These are phyloP conservation scores for Ophiostoma sp. DNA, from an alignment of 2,329 filamentous ascomycete species.

Conservation along the genomic window DNA sequence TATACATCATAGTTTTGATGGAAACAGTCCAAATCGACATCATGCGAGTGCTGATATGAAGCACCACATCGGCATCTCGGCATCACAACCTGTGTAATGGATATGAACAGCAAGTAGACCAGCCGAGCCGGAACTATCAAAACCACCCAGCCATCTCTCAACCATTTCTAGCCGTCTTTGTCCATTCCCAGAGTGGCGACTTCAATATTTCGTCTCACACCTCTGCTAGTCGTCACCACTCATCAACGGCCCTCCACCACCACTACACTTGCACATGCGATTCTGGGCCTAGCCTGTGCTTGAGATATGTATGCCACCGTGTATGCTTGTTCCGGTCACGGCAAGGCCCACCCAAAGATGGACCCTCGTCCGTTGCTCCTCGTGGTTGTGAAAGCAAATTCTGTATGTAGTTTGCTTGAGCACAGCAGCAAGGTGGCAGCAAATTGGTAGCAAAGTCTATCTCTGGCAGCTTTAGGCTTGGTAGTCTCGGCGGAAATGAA, in stretches of 20 bases:
- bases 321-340: neutral
- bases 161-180: neutral
- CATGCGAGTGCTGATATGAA: neutral
- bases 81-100: neutral
- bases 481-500: neutral
- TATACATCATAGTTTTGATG: neutral
- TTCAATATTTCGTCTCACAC: neutral
- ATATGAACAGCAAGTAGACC: neutral
- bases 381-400: neutral
- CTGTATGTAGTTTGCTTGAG: neutral
- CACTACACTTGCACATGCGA: neutral
- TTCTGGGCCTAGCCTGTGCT: neutral
- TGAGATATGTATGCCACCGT: neutral
- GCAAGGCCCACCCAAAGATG: neutral
- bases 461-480: neutral
- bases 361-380: neutral
- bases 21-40: neutral
- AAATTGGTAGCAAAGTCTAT: neutral
- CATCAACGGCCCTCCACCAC: neutral
- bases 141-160: neutral
- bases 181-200: neutral
- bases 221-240: neutral
- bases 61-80: neutral
- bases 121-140: neutral
- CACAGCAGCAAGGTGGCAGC: neutral